Conservation (phyloP, 129 eudicot species). For the Arctium minus region DNA sequence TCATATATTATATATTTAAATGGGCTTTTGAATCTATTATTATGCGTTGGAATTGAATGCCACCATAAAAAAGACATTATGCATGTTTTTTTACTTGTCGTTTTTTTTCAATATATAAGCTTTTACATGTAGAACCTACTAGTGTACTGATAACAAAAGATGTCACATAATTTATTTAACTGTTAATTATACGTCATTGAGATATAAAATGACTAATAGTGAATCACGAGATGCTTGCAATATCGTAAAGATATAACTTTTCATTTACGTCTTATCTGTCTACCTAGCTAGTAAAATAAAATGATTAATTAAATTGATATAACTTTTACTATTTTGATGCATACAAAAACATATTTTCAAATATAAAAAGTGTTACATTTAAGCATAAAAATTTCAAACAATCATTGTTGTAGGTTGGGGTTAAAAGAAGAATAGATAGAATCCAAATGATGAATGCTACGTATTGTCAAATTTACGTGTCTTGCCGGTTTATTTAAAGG, state of each 20-base stretch:
- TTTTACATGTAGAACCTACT: too few relatives aligned
- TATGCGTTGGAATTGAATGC: background rate
- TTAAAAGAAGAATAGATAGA: constrained; percentile 3
- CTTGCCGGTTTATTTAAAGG: background rate
- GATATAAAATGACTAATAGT: background rate
- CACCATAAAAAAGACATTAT: background rate
- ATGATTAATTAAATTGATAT: background rate
- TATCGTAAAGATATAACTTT: background rate
- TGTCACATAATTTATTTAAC: background rate
- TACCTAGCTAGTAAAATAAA: background rate
- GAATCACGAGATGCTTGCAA: background rate
- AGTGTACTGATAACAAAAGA: too few relatives aligned
- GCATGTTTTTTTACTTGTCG: background rate
- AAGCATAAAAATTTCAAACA: background rate
- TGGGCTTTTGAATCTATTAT: background rate
- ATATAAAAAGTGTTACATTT: background rate
- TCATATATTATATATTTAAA: too few relatives aligned
- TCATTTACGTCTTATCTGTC: background rate
- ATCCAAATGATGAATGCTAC: background rate
- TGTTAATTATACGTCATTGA: background rate
- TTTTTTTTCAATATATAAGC: too few relatives aligned
- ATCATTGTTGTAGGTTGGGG: background rate
- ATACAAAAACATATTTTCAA: background rate
- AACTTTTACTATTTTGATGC: background rate
- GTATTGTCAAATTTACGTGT: background rate